phyloP scores from a whole-genome alignment of 208 protist genomes.

The Crithidia thermophila region DNA sequence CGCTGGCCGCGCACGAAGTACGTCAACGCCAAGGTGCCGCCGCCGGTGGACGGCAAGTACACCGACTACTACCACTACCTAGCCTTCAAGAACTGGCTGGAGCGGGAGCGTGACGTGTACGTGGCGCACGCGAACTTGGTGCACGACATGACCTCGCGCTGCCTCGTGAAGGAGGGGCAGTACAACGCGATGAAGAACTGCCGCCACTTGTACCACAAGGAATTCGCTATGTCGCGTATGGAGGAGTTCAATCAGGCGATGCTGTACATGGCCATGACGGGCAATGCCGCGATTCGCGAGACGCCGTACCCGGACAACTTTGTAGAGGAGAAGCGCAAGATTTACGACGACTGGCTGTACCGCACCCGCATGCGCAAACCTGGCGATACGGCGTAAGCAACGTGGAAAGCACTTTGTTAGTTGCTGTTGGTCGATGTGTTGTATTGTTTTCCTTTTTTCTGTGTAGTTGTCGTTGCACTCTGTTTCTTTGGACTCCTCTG shows the following conservation, averaged over 20 bases:
- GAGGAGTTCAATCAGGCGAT: slow-evolving; percentile 84
- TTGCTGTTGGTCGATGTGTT: background rate
- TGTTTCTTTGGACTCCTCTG: background rate
- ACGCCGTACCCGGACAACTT: slow-evolving; percentile 86
- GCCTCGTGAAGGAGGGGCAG: slow-evolving; percentile 79
- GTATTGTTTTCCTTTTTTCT: slow-evolving; percentile 1
- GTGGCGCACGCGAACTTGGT: slow-evolving; percentile 75
- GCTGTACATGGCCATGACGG: slow-evolving; percentile 88
- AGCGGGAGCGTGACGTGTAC: slow-evolving; percentile 83
- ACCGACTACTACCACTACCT: slow-evolving; percentile 88
- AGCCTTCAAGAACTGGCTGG: slow-evolving; percentile 82
- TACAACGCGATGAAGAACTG: slow-evolving; percentile 92
- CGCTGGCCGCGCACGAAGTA: slow-evolving; percentile 81
- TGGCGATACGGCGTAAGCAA: slow-evolving; percentile 50
- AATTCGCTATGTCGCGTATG: slow-evolving; percentile 83
- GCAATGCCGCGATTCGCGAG: slow-evolving; percentile 83
- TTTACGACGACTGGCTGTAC: slow-evolving; percentile 89
- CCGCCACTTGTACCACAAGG: slow-evolving; percentile 79
- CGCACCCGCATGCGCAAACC: slow-evolving; percentile 86
- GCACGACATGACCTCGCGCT: slow-evolving; percentile 78
- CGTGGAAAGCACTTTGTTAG: background rate
- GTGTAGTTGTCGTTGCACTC: background rate
- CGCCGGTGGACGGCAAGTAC: slow-evolving; percentile 81
- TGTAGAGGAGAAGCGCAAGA: slow-evolving; percentile 87
- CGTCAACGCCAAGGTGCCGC: slow-evolving; percentile 86